Base-by-base conservation (phyloP, 2,329 filamentous ascomycete genomes). In the Paraphaeosphaeria minitans region DNA sequence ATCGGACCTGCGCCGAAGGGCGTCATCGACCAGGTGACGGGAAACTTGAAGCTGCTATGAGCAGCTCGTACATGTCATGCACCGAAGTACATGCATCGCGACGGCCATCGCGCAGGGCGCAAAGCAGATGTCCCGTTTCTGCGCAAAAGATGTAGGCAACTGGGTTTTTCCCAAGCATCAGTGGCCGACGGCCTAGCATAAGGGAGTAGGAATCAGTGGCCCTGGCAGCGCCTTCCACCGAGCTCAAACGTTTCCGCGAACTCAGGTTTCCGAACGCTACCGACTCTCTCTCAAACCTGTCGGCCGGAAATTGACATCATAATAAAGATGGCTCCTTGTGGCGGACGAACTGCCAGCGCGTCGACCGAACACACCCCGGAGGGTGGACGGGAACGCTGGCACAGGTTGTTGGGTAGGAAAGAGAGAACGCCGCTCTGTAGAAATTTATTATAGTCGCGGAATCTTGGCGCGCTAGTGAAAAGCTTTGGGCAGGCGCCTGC, bases 261-360 rank as follows among this genome's bases (percentile, higher is more conserved):
- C 70, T 77, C 74, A 86, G 85, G 86, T 84, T 83, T 75, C 71
- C 73, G 73, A 69, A 73, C 71, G 81, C 77, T 79, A 78, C 81
- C 80, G 78, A 82, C 82, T 95, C 85, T 73, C 78, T 97, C 89
- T 96, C 78, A 91, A 89, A 95, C 88, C 91, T 95, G 93, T 96
- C 92, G 90, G 93, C 91, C 87, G 89, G 90, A 93, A 83, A 92
- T 90, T 88, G 85, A 90, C 89, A 93, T 87, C 90, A 92, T 88
- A 78, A 72, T 47, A 48, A 66, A 91, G 89, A 88, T 89, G 93
- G 90, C 90, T 88, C 92, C 76, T 71, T 76, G 64, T 81, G 56
- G 85, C 87, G 72, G 92, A 91, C 90, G 91, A 94, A 87, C 88
- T 94, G 91, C 87, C 84, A 86, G 90, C 85, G 80, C 85, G 84